Evolutionary conservation across 2,329 filamentous ascomycete species (phyloP).

Genomic region (Calonectria honghensis): DNA sequence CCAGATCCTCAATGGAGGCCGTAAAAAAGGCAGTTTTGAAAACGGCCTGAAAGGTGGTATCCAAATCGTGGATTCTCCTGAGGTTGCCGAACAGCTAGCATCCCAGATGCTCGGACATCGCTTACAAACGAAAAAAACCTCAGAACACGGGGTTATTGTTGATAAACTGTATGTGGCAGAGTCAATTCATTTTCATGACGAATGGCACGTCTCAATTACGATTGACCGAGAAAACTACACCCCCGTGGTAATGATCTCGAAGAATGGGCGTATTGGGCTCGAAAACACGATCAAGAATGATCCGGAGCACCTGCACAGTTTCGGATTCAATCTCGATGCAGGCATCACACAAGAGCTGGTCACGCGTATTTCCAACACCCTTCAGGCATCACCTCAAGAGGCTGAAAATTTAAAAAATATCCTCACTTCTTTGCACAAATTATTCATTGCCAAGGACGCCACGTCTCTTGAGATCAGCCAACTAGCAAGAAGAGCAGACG

Average conservation of each 20-base stretch:
- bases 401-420: background rate
- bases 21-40: background rate
- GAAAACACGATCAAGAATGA: background rate
- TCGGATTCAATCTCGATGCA: background rate
- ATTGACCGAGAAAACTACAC: constrained; percentile 4
- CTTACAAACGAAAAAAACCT: background rate
- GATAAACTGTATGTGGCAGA: constrained; percentile 2
- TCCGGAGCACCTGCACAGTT: background rate
- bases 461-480: background rate
- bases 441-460: background rate
- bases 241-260: background rate
- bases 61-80: background rate
- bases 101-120: background rate
- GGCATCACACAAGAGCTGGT: background rate
- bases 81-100: background rate
- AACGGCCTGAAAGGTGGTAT: background rate
- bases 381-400: background rate
- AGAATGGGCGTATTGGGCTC: background rate
- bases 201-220: background rate
- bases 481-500: background rate
- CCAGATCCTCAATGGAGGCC: background rate
- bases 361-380: background rate
- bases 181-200: background rate
- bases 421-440: background rate
- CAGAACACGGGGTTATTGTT: background rate